phyloP scores from a whole-genome alignment of 176 grass and related monocot genomes.

The Melocanna baccifera region DNA sequence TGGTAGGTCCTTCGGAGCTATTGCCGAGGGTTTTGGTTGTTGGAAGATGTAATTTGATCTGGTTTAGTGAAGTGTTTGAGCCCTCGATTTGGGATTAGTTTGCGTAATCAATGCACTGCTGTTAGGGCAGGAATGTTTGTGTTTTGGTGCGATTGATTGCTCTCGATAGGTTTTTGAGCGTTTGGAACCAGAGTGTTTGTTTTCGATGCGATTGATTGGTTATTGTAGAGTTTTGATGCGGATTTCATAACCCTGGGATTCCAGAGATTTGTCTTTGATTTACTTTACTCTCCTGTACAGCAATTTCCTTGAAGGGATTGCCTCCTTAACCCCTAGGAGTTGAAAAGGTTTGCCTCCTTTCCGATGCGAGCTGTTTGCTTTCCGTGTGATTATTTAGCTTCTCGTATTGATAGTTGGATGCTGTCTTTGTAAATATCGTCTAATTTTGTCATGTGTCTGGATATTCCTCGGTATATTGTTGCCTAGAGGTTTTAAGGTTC shows the following conservation, averaged over 20 bases:
- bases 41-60: not conserved
- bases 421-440: not conserved
- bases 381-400: not conserved
- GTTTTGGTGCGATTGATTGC: not conserved
- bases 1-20: not conserved
- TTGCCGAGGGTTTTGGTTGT: not conserved
- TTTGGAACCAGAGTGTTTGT: not conserved
- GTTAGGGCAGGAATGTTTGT: not conserved
- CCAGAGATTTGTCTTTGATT: not conserved
- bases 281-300: not conserved
- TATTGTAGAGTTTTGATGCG: not conserved
- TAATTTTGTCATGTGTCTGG: conserved; percentile 9
- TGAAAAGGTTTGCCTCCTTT: not conserved
- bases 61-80: not conserved
- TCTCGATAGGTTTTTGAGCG: not conserved
- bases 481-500: not conserved
- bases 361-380: not conserved
- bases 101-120: not conserved
- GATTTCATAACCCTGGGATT: not conserved
- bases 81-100: conserved; percentile 22
- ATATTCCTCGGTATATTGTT: not conserved
- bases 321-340: not conserved
- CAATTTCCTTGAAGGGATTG: not conserved
- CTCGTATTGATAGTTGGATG: not conserved
- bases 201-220: not conserved